Percentiles rank a stretch among this genome's conserved stretches.
These are phyloP conservation scores for Scedosporium dehoogii DNA, from an alignment of 2,329 filamentous ascomycete species.

Conservation along the genomic window DNA sequence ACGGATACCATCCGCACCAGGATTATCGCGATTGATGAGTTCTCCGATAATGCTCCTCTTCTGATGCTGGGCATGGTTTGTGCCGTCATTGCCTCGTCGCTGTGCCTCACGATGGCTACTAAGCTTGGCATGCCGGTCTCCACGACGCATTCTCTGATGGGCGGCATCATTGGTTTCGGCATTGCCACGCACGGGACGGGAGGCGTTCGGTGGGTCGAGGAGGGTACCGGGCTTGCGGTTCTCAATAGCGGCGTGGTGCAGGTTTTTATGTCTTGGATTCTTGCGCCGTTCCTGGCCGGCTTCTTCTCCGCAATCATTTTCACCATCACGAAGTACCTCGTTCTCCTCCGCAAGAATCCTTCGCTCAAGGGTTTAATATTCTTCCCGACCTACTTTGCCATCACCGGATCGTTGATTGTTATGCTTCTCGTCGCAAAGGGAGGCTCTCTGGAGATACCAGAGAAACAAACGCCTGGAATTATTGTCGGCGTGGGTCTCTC, in stretches of 20 bases:
- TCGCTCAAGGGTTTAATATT: constrained; percentile 40
- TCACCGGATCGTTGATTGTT: constrained; percentile 42
- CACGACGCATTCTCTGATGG: constrained; percentile 51
- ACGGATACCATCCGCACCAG: constrained; percentile 53
- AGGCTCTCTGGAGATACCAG: constrained; percentile 35
- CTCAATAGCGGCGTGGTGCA: constrained; percentile 40
- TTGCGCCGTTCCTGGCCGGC: constrained; percentile 46
- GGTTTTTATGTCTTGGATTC: constrained; percentile 51
- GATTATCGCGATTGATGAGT: constrained; percentile 39
- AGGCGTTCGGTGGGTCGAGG: constrained; percentile 43
- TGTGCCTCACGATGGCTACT: constrained; percentile 48
- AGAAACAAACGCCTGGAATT: constrained; percentile 37
- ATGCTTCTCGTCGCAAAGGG: constrained; percentile 54
- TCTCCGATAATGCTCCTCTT: constrained; percentile 35
- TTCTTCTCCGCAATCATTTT: constrained; percentile 45
- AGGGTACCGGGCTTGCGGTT: constrained; percentile 23
- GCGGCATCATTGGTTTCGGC: constrained; percentile 49
- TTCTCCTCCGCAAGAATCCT: constrained; percentile 43
- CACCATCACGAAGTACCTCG: constrained; percentile 44
- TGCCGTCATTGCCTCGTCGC: constrained; percentile 40
- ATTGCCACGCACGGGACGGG: constrained; percentile 41
- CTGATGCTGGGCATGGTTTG: constrained; percentile 51
- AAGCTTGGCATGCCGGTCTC: constrained; percentile 46
- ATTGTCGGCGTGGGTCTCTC: constrained; percentile 42
- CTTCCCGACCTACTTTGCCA: constrained; percentile 46